Evolutionary conservation across 805 yeast species (phyloP).

Genomic region (Candida suzukii): DNA sequence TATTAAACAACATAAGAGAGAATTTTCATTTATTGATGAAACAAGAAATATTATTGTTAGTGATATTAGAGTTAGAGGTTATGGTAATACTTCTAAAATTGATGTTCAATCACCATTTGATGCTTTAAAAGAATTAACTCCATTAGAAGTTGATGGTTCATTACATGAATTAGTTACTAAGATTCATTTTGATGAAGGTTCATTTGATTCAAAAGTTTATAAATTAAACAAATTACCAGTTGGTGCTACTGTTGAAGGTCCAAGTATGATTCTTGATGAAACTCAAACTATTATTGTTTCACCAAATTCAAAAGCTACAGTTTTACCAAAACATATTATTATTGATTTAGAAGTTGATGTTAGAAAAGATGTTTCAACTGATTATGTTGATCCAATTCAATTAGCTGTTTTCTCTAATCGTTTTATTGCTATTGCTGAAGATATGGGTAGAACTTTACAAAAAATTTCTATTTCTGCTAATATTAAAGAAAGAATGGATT

Average conservation of each 20-base stretch:
- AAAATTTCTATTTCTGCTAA: conserved; percentile 32
- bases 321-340: conserved; percentile 21
- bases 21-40: conserved; percentile 59
- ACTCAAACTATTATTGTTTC: conserved; percentile 25
- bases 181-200: conserved; percentile 16
- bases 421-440: conserved; percentile 39
- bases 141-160: not conserved
- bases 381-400: conserved; percentile 32
- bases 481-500: conserved; percentile 36
- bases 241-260: conserved; percentile 15
- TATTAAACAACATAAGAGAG: conserved; percentile 46
- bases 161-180: not conserved
- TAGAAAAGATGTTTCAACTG: conserved; percentile 31
- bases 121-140: not conserved
- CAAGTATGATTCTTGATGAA: conserved; percentile 23
- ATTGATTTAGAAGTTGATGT: conserved; percentile 10
- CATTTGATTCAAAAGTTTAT: conserved; percentile 13
- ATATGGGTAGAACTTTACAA: conserved; percentile 33
- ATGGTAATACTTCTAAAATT: conserved; percentile 39
- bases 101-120: not conserved
- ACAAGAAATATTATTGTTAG: conserved; percentile 55
- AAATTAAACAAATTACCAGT: conserved; percentile 12
- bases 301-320: conserved; percentile 18
- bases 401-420: conserved; percentile 35
- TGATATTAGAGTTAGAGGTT: conserved; percentile 31